Base-by-base conservation (phyloP, 345 rosid genomes). In the Brassica napus region DNA sequence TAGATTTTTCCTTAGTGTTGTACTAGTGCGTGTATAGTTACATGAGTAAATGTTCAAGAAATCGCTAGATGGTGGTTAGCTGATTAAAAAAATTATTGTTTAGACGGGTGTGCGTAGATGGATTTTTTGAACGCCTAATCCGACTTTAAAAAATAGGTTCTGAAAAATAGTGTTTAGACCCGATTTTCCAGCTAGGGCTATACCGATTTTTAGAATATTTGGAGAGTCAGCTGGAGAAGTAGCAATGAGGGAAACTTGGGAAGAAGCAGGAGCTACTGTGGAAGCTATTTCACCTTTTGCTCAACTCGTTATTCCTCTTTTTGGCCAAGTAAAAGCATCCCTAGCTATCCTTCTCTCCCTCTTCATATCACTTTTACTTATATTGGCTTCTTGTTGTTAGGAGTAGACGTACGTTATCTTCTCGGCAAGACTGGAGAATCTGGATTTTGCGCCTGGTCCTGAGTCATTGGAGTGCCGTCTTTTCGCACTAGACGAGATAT, bases 201-300 rank as follows among this genome's bases (percentile, higher is more conserved):
- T 16, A 16, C 18, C 18, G 18, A 16, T 16, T 16, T 16, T 16
- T 16, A 16, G 18, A 16, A 16, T 16, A 18, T 66, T 94, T 73
- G 98, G 98, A 11, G 98, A 94, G 82, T 94, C 98, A 54, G 94
- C 97, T 61, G 92, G 93, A 0, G 91, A 91, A 84, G 98, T 98
- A 49, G 98, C 98, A 75, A 85, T 87, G 65, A 84, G 98, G 82
- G 98, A 94, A 84, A 94, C 98, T 55, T 86, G 92, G 98, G 98
- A 95, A 87, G 99, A 93, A 82, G 97, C 99, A 8, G 85, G 89
- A 57, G 98, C 99, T 12, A 90, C 88, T 77, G 99, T 90, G 9
- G 99, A 95, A 84, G 92, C 91, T 28, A 66, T 87, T 68, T 90
- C 93, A 47, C 99, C 99, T 79, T 91, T 93, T 86, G 88, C 94